These are phyloP conservation scores for Myxozyma geophila DNA, from an alignment of 805 yeast species.

Conservation along the genomic window DNA sequence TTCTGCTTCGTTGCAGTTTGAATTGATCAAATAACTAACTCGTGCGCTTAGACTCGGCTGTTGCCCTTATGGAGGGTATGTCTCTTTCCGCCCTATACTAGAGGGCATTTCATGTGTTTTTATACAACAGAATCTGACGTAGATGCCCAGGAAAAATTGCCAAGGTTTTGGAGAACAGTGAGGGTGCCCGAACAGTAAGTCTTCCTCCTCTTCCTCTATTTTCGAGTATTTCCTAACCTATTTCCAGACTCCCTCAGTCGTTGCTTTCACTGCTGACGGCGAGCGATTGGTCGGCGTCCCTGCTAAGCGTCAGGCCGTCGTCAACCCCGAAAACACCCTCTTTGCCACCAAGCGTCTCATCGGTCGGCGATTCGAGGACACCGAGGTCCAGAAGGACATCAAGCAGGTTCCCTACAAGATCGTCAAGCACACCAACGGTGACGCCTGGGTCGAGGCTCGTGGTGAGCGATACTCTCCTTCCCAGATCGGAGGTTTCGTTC, in stretches of 20 bases:
- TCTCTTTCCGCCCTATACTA: neutral
- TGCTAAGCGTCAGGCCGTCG: slow-evolving; percentile 95
- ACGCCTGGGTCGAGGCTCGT: slow-evolving; percentile 93
- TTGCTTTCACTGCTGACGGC: slow-evolving; percentile 89
- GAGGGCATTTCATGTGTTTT: neutral
- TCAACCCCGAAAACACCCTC: slow-evolving; percentile 90
- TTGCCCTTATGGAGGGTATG: slow-evolving; percentile 68
- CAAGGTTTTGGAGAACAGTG: slow-evolving; percentile 75
- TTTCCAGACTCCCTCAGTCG: slow-evolving; percentile 78
- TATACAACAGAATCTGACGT: slow-evolving; percentile 40
- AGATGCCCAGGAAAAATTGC: slow-evolving; percentile 56
- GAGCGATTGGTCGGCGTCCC: slow-evolving; percentile 92
- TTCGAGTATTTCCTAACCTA: neutral
- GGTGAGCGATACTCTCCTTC: slow-evolving; percentile 91
- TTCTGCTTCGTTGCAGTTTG: neutral
- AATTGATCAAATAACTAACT: neutral
- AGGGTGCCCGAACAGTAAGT: slow-evolving; percentile 65
- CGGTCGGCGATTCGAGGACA: slow-evolving; percentile 88
- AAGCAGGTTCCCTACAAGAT: slow-evolving; percentile 88
- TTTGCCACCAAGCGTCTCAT: slow-evolving; percentile 94
- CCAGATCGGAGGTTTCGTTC: slow-evolving; percentile 90
- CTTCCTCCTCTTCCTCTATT: neutral
- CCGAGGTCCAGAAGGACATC: slow-evolving; percentile 88
- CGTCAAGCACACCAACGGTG: slow-evolving; percentile 88
- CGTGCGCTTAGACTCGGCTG: slow-evolving; percentile 63